Evolutionary conservation across 148 eudicot species (phyloP).

Genomic region (Arctostaphylos glauca): DNA sequence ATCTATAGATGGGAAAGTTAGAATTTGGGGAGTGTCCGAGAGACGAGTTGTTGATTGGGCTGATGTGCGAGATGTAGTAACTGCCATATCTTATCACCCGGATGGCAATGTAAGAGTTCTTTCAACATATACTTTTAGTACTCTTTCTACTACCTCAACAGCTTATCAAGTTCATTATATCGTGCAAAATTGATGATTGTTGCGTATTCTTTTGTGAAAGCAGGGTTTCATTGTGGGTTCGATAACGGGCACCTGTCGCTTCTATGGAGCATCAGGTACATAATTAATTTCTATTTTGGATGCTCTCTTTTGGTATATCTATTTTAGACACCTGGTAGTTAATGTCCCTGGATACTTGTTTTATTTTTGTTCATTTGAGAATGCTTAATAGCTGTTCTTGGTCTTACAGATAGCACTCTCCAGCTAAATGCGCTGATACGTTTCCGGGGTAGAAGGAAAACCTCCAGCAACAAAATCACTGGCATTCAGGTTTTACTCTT

Average conservation of each 20-base stretch:
- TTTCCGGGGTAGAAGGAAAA: constrained; percentile 40
- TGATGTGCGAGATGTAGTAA: constrained; percentile 57
- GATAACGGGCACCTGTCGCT: constrained; percentile 60
- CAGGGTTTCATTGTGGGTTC: constrained; percentile 73
- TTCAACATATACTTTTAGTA: background rate
- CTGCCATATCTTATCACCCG: constrained; percentile 75
- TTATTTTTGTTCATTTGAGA: background rate
- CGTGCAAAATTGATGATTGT: constrained; percentile 1
- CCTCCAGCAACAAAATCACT: constrained; percentile 53
- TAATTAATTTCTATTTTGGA: background rate
- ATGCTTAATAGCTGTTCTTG: background rate
- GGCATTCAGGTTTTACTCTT: constrained; percentile 62
- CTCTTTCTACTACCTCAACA: background rate
- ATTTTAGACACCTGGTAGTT: background rate
- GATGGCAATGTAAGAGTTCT: constrained; percentile 62
- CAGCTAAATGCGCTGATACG: constrained; percentile 39
- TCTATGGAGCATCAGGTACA: constrained; percentile 59
- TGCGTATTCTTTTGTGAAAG: constrained; percentile 17
- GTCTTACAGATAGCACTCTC: constrained; percentile 39
- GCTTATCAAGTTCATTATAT: background rate
- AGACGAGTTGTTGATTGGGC: constrained; percentile 80
- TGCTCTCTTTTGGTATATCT: background rate
- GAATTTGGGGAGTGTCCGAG: constrained; percentile 61
- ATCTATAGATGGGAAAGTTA: constrained; percentile 86
- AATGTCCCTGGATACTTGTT: background rate